A percentile compares a stretch with the other conserved stretches of the same genome.
Evolutionary conservation across 257 asterid genomes (phyloP).

Genomic region (Solanum bulbocastanum): DNA sequence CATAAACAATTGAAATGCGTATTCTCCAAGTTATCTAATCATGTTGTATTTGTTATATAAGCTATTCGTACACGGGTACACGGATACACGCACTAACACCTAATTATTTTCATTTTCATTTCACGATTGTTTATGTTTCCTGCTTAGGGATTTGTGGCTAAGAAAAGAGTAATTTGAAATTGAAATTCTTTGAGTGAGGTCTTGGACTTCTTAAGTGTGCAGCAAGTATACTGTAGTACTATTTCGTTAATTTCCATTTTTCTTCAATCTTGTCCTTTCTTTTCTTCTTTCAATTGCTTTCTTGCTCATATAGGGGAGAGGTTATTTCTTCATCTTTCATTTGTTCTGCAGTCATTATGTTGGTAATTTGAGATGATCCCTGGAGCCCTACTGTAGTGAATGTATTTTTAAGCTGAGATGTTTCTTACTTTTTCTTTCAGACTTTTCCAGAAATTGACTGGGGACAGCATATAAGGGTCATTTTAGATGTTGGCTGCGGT

Average conservation of each 20-base stretch:
- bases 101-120: not conserved
- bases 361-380: not conserved
- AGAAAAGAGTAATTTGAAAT: not conserved
- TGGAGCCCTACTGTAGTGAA: not conserved
- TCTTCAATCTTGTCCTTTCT: not conserved
- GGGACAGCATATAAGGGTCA: slow-evolving; percentile 57
- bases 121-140: not conserved
- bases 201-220: not conserved
- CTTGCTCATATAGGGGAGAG: not conserved
- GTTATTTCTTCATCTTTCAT: not conserved
- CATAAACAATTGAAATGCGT: not conserved
- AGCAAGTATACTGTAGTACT: not conserved
- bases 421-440: slow-evolving; percentile 16
- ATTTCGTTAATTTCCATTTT: not conserved
- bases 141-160: not conserved
- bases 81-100: not conserved
- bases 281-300: not conserved
- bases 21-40: not conserved
- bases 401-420: not conserved
- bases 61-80: not conserved
- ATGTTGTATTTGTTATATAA: not conserved
- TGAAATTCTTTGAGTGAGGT: not conserved
- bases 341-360: not conserved
- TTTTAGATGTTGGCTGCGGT: slow-evolving; percentile 72
- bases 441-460: slow-evolving; percentile 42